Evolutionary conservation across 768 basidiomycete genomes (phyloP).

Genomic region (Naganishia antarctica): DNA sequence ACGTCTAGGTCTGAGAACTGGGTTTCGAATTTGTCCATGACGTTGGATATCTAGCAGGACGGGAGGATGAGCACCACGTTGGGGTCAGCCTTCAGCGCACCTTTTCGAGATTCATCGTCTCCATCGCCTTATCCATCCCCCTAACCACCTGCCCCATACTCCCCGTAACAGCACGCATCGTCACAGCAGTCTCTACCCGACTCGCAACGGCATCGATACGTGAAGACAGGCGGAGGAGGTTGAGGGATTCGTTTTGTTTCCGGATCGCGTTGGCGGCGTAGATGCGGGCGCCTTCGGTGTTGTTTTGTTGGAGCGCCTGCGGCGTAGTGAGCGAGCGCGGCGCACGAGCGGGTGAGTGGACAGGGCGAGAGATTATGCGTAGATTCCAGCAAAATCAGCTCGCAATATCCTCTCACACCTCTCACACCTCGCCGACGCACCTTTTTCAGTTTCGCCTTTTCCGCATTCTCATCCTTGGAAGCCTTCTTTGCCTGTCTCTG

Average conservation of each 20-base stretch:
- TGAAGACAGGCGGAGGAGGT: slow-evolving; percentile 80
- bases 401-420: no score
- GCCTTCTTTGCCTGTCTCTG: slow-evolving; percentile 95
- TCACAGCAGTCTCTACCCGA: slow-evolving; percentile 94
- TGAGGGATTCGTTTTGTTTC: slow-evolving; percentile 92
- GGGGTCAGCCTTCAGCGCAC: no score
- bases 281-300: slow-evolving; percentile 93
- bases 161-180: slow-evolving; percentile 86
- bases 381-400: no score
- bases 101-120: slow-evolving; percentile 95
- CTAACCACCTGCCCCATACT: slow-evolving; percentile 94
- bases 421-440: slow-evolving; percentile 50
- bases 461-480: slow-evolving; percentile 83
- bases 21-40: slow-evolving; percentile 98
- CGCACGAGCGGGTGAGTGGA: not conserved
- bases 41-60: slow-evolving; percentile 74
- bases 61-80: not conserved
- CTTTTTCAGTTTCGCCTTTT: slow-evolving; percentile 91
- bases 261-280: slow-evolving; percentile 97
- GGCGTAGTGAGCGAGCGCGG: not conserved
- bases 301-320: slow-evolving; percentile 92
- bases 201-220: slow-evolving; percentile 95
- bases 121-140: slow-evolving; percentile 99
- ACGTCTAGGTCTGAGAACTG: slow-evolving; percentile 97
- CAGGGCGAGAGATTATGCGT: not conserved